phyloP scores from a whole-genome alignment of 2,329 filamentous ascomycete species.

The Ophiocordyceps camponoti-leonardi region DNA sequence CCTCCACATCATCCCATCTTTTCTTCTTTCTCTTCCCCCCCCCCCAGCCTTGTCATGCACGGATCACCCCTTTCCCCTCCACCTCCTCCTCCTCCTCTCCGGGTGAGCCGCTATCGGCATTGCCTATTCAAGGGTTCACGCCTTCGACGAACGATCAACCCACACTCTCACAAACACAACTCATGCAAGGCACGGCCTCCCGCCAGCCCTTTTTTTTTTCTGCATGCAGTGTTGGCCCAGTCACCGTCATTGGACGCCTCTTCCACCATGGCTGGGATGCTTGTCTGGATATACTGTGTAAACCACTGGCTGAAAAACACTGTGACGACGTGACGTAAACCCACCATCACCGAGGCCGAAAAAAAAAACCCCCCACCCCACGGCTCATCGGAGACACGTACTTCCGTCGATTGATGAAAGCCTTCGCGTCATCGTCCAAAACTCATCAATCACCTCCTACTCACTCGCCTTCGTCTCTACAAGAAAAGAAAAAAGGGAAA shows the following conservation, averaged over 20 bases:
- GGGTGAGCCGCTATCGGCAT: background rate
- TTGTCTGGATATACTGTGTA: too few relatives aligned
- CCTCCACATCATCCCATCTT: too few relatives aligned
- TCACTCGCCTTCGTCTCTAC: background rate
- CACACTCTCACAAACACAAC: background rate
- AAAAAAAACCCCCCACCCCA: too few relatives aligned
- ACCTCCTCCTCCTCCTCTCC: background rate
- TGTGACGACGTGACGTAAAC: background rate
- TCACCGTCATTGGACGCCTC: background rate
- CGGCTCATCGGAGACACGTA: too few relatives aligned
- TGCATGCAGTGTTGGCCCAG: background rate
- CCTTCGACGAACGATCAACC: background rate
- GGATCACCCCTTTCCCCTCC: background rate
- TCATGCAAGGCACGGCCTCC: background rate
- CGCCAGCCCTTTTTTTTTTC: too few relatives aligned
- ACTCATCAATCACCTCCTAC: too few relatives aligned
- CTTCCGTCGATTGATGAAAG: too few relatives aligned
- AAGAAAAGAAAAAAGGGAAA: background rate
- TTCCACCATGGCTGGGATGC: background rate
- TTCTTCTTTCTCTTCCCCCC: background rate
- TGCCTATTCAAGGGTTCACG: background rate
- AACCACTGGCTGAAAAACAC: background rate
- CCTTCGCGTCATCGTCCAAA: too few relatives aligned
- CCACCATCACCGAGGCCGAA: too few relatives aligned
- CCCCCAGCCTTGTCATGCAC: background rate